Base-by-base conservation (phyloP, 2,329 filamentous ascomycete species). In the Aureobasidium sp. region DNA sequence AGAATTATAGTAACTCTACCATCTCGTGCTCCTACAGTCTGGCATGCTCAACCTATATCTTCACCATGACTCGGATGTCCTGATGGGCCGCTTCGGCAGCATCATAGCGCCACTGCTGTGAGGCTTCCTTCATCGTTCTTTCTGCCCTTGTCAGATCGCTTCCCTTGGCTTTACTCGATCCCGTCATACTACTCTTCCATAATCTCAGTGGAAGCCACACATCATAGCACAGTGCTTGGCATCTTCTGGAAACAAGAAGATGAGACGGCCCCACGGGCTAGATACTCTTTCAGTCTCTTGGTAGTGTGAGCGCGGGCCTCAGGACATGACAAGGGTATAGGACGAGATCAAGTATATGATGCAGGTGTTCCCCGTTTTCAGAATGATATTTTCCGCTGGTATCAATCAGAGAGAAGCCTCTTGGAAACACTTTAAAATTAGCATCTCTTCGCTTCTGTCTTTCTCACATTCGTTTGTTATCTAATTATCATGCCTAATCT, bases 261-360 rank as follows among this genome's bases (percentile, higher is more conserved):
- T 57, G 53, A 45, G 53, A 57, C 53, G 53, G 53, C 27, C 53
- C 53, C 39, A 24, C 53, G 53, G 39, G 53, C 53, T 57, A 57
- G 39, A 45, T 45, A 45, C 35, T 35, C 22, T 24, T 35, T 17
- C 40, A 27, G 11, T n/a, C 11, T 22, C 14, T 29, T 45, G 8
- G 53, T 57, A 57, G 53, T 45, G 53, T 11, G 40, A 44, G 39
- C 53, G 40, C 42, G 54, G 54, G 31, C 54, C 54, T 24, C 31
- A 19, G 42, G 54, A 59, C 54, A 48, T 59, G 54, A 59, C 54
- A 59, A 35, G 54, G 54, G 53, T 45, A 47, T 59, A 39, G 42
- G 22, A 22, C 19, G 22, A 47, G 11, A 15, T 33, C n/a, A 45
- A 14, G 29, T 57, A 57, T 57, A 57, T 57, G 53, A 59, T 47